Percentiles rank a stretch among this genome's conserved stretches.
Evolutionary conservation across 768 basidiomycete genomes (phyloP).

Genomic region (Gyrodon lividus): DNA sequence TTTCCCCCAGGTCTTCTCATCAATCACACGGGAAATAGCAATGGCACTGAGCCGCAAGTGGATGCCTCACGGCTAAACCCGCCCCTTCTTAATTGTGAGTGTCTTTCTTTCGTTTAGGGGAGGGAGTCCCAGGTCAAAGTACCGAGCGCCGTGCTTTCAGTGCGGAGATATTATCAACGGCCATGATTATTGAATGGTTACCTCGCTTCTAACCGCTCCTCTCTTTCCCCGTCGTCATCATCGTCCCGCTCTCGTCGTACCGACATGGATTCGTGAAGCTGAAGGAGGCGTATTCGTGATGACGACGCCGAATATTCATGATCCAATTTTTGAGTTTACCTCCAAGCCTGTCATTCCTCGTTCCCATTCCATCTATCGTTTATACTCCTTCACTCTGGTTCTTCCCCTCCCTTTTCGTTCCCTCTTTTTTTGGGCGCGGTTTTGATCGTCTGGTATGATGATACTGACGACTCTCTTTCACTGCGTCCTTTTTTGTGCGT

Average conservation of each 20-base stretch:
- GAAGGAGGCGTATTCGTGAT: constrained; percentile 24
- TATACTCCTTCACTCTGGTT: constrained; percentile 22
- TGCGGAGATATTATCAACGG: constrained; percentile 77
- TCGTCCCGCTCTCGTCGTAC: constrained; percentile 20
- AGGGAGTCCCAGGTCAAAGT: constrained; percentile 78
- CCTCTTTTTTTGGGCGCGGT: constrained; percentile 40
- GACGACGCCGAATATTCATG: constrained; percentile 21
- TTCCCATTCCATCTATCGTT: constrained; percentile 3
- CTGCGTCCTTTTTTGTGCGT: constrained; percentile 19
- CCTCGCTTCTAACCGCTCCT: constrained; percentile 22
- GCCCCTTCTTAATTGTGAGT: constrained; percentile 61
- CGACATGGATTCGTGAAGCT: constrained; percentile 29
- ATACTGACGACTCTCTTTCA: constrained; percentile 42
- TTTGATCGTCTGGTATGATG: constrained; percentile 40
- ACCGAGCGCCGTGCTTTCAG: constrained; percentile 90
- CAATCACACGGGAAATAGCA: constrained; percentile 19
- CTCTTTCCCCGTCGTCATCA: constrained; percentile 24
- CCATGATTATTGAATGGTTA: constrained; percentile 51
- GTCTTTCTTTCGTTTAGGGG: constrained; percentile 57
- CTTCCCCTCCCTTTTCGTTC: constrained; percentile 41
- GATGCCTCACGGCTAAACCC: constrained; percentile 28
- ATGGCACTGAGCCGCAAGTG: constrained; percentile 17
- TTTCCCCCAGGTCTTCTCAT: constrained; percentile 37
- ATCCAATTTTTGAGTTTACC: constrained; percentile 9
- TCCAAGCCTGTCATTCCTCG: constrained; percentile 7